Evolutionary conservation across 2,329 filamentous ascomycete species (phyloP).

Genomic region (Xylariaceae sp.): DNA sequence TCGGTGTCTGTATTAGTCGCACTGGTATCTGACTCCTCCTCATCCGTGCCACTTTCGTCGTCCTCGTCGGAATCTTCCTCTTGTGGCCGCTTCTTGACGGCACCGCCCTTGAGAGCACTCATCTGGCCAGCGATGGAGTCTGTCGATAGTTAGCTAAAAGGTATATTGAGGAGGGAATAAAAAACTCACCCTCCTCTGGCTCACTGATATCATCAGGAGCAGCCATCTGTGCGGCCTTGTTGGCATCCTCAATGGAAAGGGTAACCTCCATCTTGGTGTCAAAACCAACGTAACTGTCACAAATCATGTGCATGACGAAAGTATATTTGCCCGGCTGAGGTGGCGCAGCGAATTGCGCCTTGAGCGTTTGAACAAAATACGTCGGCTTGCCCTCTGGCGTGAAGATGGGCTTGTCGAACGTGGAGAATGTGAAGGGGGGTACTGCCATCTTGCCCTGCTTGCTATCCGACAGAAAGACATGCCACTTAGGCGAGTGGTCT

Average conservation of each 20-base stretch:
- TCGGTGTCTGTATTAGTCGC: constrained; percentile 68
- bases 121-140: constrained; percentile 74
- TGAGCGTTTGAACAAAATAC: constrained; percentile 91
- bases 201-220: constrained; percentile 96
- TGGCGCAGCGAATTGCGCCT: constrained; percentile 94
- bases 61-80: constrained; percentile 57
- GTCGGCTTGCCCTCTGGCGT: constrained; percentile 79
- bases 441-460: constrained; percentile 96
- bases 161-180: background rate
- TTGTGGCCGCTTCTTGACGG: constrained; percentile 51
- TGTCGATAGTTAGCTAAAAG: constrained; percentile 22
- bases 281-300: constrained; percentile 92
- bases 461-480: constrained; percentile 89
- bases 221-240: constrained; percentile 73
- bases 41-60: constrained; percentile 81
- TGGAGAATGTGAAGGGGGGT: constrained; percentile 89
- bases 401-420: constrained; percentile 86
- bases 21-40: constrained; percentile 62
- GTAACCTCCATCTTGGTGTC: constrained; percentile 90
- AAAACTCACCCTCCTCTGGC: constrained; percentile 84
- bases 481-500: constrained; percentile 86
- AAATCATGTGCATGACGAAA: constrained; percentile 90
- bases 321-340: constrained; percentile 89
- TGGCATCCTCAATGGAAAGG: constrained; percentile 82
- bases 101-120: constrained; percentile 75